A percentile compares a stretch with the other conserved stretches of the same genome.
Conservation (phyloP, 2,329 filamentous ascomycete genomes). For the Bisporella sp. region DNA sequence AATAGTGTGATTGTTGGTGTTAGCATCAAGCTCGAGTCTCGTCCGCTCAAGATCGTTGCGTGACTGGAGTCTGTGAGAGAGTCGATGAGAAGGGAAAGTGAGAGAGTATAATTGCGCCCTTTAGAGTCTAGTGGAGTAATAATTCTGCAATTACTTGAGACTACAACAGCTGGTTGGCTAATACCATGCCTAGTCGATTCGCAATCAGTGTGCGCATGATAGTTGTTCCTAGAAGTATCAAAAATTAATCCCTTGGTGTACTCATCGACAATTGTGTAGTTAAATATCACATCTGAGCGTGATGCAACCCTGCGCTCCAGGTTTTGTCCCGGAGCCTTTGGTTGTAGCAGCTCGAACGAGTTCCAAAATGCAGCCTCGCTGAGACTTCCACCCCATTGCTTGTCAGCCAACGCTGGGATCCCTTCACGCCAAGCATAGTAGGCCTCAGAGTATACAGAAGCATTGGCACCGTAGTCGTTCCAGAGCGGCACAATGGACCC, state of each 20-base stretch:
- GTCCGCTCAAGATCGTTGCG: no score
- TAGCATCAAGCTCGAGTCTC: no score
- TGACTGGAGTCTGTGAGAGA: no score
- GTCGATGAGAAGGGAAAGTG: background rate
- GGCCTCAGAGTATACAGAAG: slow-evolving; percentile 42
- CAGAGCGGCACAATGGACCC: slow-evolving; percentile 44
- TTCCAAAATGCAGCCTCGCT: slow-evolving; percentile 31
- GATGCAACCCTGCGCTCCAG: slow-evolving; percentile 37
- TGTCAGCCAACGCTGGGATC: slow-evolving; percentile 43
- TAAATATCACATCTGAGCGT: slow-evolving; percentile 10
- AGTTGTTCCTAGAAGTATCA: background rate
- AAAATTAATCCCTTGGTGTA: background rate
- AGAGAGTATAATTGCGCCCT: background rate
- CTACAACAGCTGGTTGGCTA: no score
- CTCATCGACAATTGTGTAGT: background rate
- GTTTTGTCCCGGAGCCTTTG: slow-evolving; percentile 39
- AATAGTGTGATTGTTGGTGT: slow-evolving; percentile 30
- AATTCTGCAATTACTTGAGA: no score
- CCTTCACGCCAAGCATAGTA: slow-evolving; percentile 45
- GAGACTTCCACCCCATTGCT: slow-evolving; percentile 46
- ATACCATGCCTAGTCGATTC: background rate
- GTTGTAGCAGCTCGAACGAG: slow-evolving; percentile 33
- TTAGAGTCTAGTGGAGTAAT: background rate
- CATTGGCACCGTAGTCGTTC: slow-evolving; percentile 48
- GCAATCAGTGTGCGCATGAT: background rate